Conservation (phyloP, 768 basidiomycete genomes). For the Gymnopilus junonius region DNA sequence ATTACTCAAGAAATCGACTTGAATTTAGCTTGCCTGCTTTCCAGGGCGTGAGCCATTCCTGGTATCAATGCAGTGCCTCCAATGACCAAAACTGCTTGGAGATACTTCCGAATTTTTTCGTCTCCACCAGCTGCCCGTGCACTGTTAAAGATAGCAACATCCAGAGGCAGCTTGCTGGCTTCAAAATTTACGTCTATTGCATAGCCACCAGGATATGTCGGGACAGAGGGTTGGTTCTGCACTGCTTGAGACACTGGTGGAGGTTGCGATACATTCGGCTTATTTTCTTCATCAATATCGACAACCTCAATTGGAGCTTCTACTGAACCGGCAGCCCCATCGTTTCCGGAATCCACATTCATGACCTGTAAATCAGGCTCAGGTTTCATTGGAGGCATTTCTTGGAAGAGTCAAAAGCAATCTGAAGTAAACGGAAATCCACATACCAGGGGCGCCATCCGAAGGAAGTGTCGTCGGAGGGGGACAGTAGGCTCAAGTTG, state of each 20-base stretch:
- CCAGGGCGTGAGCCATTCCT: slow-evolving; percentile 84
- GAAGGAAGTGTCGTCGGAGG: slow-evolving; percentile 17
- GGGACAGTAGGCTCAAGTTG: slow-evolving; percentile 26
- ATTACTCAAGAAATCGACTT: neutral
- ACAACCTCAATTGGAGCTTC: slow-evolving; percentile 47
- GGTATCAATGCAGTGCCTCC: slow-evolving; percentile 84
- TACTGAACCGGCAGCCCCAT: slow-evolving; percentile 26
- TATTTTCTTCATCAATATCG: slow-evolving; percentile 51
- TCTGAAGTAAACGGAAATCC: neutral
- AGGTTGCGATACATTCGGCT: slow-evolving; percentile 18
- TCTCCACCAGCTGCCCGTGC: slow-evolving; percentile 86
- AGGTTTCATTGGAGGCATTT: slow-evolving; percentile 20
- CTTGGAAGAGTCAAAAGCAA: slow-evolving; percentile 8
- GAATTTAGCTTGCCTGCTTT: slow-evolving; percentile 68
- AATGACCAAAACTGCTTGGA: slow-evolving; percentile 85
- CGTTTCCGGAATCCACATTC: slow-evolving; percentile 23
- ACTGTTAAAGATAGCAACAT: slow-evolving; percentile 93
- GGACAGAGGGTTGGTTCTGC: slow-evolving; percentile 15
- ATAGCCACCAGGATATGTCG: slow-evolving; percentile 43
- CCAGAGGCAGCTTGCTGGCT: slow-evolving; percentile 88
- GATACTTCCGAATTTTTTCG: slow-evolving; percentile 88
- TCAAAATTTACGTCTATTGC: slow-evolving; percentile 82
- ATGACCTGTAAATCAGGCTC: slow-evolving; percentile 28
- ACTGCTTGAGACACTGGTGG: slow-evolving; percentile 16
- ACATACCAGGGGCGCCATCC: slow-evolving; percentile 21